Evolutionary conservation across 805 yeast genomes (phyloP).

Genomic region (Zygoascus bituminiphila): DNA sequence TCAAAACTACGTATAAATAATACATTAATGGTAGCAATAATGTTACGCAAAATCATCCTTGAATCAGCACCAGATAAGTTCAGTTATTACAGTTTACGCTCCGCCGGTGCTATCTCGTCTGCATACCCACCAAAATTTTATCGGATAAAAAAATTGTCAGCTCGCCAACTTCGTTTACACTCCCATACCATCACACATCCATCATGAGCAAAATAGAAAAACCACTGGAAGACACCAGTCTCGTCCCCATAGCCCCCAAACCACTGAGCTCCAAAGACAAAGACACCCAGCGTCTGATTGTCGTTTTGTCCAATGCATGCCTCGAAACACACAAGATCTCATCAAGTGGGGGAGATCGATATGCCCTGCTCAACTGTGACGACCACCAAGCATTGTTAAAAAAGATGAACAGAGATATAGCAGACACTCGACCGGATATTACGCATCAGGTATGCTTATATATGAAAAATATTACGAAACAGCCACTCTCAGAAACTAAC

Average conservation of each 20-base stretch:
- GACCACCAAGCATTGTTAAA: slow-evolving; percentile 94
- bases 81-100: too few species aligned
- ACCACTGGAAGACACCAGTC: slow-evolving; percentile 29
- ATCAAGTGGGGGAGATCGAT: slow-evolving; percentile 80
- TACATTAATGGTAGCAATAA: too few species aligned
- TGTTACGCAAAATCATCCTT: too few species aligned
- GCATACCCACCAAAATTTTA: neutral
- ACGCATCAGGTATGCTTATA: slow-evolving; percentile 64
- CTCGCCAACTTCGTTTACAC: too few species aligned
- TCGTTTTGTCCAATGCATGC: slow-evolving; percentile 93
- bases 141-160: neutral
- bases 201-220: slow-evolving; percentile 1
- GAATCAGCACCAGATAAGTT: too few species aligned
- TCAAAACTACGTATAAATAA: too few species aligned
- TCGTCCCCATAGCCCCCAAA: slow-evolving; percentile 82
- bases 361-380: slow-evolving; percentile 90
- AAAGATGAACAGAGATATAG: slow-evolving; percentile 94
- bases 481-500: too few species aligned
- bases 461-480: too few species aligned
- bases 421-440: slow-evolving; percentile 98
- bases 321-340: slow-evolving; percentile 89
- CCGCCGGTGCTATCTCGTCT: neutral
- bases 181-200: neutral
- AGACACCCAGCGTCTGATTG: slow-evolving; percentile 76
- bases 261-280: slow-evolving; percentile 80